These are phyloP conservation scores for Fraxinus sp. DNA, from an alignment of 305 asterid species.

Conservation along the genomic window DNA sequence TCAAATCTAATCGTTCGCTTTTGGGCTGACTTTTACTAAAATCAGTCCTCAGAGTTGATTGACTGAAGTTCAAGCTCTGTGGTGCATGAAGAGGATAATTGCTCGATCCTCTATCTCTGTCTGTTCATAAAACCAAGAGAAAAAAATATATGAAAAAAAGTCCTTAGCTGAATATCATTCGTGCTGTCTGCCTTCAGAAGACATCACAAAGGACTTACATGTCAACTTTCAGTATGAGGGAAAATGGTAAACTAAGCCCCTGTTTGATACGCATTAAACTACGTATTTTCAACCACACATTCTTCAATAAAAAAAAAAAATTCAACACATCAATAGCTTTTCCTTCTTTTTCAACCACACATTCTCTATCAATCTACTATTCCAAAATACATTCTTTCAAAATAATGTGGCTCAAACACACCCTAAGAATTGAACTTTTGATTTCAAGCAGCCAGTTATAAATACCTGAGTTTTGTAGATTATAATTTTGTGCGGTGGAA, in stretches of 20 bases:
- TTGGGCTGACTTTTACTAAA: constrained; percentile 46
- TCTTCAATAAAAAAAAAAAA: too few species aligned
- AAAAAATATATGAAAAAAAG: constrained; percentile 7
- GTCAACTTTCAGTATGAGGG: not conserved
- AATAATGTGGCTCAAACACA: too few species aligned
- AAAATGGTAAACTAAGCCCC: not conserved
- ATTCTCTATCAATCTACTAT: too few species aligned
- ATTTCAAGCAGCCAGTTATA: constrained; percentile 13
- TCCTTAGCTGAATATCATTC: constrained; percentile 1
- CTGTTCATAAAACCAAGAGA: constrained; percentile 44
- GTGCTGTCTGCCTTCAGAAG: not conserved
- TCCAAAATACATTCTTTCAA: too few species aligned
- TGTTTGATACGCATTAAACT: too few species aligned
- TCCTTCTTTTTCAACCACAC: too few species aligned
- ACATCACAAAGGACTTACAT: not conserved
- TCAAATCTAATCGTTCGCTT: constrained; percentile 55
- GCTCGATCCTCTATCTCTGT: constrained; percentile 56
- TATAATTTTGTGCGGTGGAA: constrained; percentile 44
- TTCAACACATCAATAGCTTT: too few species aligned
- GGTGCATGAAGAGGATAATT: constrained; percentile 49
- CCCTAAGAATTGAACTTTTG: not conserved
- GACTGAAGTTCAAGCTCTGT: constrained; percentile 61
- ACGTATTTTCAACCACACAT: too few species aligned
- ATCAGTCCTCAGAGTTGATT: constrained; percentile 59
- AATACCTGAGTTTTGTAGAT: constrained; percentile 56